Evolutionary conservation across 257 asterid genomes (phyloP).

Genomic region (Cruciata laevipes): DNA sequence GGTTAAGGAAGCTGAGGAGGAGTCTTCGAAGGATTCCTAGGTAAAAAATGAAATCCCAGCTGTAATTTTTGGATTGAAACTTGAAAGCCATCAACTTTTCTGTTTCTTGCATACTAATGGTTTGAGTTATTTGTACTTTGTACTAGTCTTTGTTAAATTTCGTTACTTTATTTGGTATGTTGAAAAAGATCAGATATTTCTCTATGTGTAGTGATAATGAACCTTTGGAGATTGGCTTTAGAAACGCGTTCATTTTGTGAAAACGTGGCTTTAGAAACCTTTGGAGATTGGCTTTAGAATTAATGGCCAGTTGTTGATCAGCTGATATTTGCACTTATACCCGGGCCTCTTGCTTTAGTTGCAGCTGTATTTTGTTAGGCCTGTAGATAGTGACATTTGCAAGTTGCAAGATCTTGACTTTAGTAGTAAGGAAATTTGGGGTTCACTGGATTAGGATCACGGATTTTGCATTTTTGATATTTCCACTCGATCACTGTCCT

Average conservation of each 20-base stretch:
- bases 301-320: constrained; percentile 24
- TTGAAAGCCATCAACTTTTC: background rate
- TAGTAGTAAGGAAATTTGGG: constrained; percentile 6
- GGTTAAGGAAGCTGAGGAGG: background rate
- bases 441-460: constrained; percentile 1
- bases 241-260: constrained; percentile 14
- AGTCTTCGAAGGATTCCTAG: background rate
- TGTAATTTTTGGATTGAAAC: background rate
- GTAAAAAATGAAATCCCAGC: background rate
- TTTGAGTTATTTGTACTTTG: background rate
- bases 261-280: constrained; percentile 33
- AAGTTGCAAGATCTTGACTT: constrained; percentile 10
- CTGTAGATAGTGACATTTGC: constrained; percentile 19
- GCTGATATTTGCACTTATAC: constrained; percentile 13
- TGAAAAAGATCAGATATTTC: background rate
- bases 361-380: constrained; percentile 13
- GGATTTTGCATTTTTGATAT: background rate
- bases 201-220: background rate
- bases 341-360: constrained; percentile 6
- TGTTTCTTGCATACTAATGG: background rate
- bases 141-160: background rate
- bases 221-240: constrained; percentile 3
- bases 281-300: constrained; percentile 19
- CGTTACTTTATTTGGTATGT: background rate
- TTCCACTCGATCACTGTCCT: background rate